These are phyloP conservation scores for Cercospora nicotianae DNA, from an alignment of 2,329 filamentous ascomycete species.

Conservation along the genomic window DNA sequence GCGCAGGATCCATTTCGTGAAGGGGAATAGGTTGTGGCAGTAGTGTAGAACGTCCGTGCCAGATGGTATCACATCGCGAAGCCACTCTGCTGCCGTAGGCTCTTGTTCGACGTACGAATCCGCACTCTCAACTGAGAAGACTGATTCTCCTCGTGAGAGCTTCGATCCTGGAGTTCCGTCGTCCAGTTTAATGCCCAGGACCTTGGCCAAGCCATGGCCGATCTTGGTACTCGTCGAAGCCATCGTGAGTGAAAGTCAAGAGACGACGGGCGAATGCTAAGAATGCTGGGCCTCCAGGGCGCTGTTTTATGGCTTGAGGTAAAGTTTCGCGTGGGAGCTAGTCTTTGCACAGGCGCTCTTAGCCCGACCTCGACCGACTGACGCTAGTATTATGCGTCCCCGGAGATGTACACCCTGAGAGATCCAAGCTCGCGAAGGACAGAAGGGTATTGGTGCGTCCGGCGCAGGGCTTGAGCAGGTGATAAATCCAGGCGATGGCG, in stretches of 20 bases:
- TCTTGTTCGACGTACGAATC: constrained; percentile 82
- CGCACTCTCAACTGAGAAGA: constrained; percentile 69
- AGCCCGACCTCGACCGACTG: constrained; percentile 4
- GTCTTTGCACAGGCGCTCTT: constrained; percentile 1
- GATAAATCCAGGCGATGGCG: constrained; percentile 7
- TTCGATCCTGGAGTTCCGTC: constrained; percentile 57
- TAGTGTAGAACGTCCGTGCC: constrained; percentile 60
- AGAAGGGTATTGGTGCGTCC: constrained; percentile 13
- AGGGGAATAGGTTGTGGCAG: constrained; percentile 75
- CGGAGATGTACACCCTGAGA: constrained; percentile 11
- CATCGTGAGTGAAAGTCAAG: constrained; percentile 26
- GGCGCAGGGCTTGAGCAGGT: background rate
- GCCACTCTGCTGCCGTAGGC: constrained; percentile 72
- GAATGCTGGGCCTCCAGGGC: constrained; percentile 12
- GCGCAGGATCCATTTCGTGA: constrained; percentile 79
- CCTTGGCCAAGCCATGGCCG: constrained; percentile 74
- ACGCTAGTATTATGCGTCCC: constrained; percentile 7
- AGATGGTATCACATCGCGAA: constrained; percentile 64
- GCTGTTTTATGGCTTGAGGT: background rate
- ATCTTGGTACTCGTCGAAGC: constrained; percentile 53
- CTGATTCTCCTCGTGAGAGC: constrained; percentile 74
- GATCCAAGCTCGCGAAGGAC: constrained; percentile 15
- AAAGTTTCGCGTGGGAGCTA: constrained; percentile 11
- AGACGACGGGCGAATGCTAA: constrained; percentile 15
- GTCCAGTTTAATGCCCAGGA: constrained; percentile 77